Evolutionary conservation across 2,329 filamentous ascomycete genomes (phyloP).

Genomic region (Fusarium pseudocircinatum): DNA sequence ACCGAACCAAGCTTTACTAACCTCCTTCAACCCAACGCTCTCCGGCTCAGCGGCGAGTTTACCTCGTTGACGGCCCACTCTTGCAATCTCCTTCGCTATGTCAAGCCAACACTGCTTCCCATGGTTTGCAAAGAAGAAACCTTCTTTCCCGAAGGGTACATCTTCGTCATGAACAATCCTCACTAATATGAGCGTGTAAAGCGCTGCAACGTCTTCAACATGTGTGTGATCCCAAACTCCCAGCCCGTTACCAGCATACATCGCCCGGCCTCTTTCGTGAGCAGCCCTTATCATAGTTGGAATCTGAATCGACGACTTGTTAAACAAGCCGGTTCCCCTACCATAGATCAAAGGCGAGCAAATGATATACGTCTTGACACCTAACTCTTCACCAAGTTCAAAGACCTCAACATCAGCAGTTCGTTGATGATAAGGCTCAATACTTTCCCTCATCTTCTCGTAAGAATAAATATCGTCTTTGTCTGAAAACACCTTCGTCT

Average conservation of each 20-base stretch:
- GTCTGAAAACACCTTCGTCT: neutral
- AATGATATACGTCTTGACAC: constrained; percentile 1
- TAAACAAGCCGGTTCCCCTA: neutral
- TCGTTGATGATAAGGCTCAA: neutral
- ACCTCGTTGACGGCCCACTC: neutral
- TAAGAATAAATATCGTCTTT: constrained; percentile 3
- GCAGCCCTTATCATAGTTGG: neutral
- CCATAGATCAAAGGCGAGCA: constrained; percentile 12
- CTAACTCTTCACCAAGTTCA: neutral
- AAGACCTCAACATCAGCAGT: neutral
- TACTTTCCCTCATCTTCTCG: neutral
- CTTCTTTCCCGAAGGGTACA: neutral
- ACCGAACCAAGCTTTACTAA: neutral
- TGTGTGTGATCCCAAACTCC: constrained; percentile 1
- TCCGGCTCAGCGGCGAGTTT: neutral
- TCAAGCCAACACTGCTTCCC: neutral
- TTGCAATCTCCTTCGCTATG: constrained; percentile 1
- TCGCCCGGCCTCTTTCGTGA: neutral
- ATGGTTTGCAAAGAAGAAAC: neutral
- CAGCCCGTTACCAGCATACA: neutral
- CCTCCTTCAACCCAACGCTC: neutral
- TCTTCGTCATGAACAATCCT: neutral
- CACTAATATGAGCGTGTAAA: neutral
- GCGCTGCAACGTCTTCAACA: neutral
- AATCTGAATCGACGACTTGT: constrained; percentile 7